Conservation (phyloP, 2,329 filamentous ascomycete species). For the Pseudofabraea citricarpa region DNA sequence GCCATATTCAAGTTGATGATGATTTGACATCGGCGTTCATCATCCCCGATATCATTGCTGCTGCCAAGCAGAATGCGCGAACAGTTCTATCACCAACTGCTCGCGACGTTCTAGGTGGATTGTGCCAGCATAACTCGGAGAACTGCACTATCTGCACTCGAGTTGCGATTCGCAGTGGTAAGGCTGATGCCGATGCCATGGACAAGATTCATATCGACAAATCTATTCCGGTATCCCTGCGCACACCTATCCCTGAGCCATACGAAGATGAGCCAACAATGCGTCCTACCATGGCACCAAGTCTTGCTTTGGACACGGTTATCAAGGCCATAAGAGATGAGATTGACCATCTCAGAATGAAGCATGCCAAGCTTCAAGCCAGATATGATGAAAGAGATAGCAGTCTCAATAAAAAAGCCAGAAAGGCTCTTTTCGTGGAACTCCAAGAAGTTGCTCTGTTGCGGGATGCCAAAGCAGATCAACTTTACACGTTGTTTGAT, state of each 20-base stretch:
- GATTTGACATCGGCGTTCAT: constrained; percentile 57
- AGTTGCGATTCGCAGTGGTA: constrained; percentile 36
- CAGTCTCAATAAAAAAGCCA: constrained; percentile 58
- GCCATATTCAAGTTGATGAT: constrained; percentile 30
- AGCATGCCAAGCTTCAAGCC: constrained; percentile 56
- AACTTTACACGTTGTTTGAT: constrained; percentile 80
- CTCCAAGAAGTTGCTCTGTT: constrained; percentile 58
- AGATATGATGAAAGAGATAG: constrained; percentile 65
- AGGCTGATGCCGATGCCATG: constrained; percentile 35
- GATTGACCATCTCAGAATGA: constrained; percentile 67
- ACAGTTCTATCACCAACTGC: constrained; percentile 48
- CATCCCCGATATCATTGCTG: constrained; percentile 49
- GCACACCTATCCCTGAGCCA: constrained; percentile 35
- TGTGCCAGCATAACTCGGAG: constrained; percentile 49
- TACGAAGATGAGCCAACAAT: constrained; percentile 51
- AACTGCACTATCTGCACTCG: constrained; percentile 56
- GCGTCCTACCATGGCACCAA: constrained; percentile 43
- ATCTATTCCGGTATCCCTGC: constrained; percentile 63
- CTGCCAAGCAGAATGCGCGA: constrained; percentile 25
- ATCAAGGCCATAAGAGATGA: constrained; percentile 81
- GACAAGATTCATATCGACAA: constrained; percentile 55
- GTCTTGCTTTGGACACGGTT: constrained; percentile 46
- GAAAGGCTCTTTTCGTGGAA: constrained; percentile 53
- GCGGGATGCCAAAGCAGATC: constrained; percentile 69
- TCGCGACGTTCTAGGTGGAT: constrained; percentile 45